A percentile compares a stretch with the other conserved stretches of the same genome.
phyloP scores from a whole-genome alignment of 805 yeast genomes.

The Grigorovia jiainica region DNA sequence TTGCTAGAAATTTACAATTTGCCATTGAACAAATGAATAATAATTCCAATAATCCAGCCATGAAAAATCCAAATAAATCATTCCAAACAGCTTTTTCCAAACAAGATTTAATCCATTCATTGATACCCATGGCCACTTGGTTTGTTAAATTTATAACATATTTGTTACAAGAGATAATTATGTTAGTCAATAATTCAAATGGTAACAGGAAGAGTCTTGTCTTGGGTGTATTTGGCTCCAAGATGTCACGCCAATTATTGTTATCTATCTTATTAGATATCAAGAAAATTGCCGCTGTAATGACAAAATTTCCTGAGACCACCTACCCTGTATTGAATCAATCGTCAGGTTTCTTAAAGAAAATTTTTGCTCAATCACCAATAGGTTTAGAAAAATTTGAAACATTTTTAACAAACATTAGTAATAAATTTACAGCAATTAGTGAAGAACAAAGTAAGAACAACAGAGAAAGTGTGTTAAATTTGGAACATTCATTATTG shows the following conservation, averaged over 20 bases:
- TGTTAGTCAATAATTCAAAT: slow-evolving; percentile 28
- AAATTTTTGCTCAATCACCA: slow-evolving; percentile 36
- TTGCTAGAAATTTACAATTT: slow-evolving; percentile 28
- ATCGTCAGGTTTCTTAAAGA: slow-evolving; percentile 24
- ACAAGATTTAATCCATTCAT: slow-evolving; percentile 52
- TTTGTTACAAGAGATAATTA: slow-evolving; percentile 61
- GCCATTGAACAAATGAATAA: slow-evolving; percentile 28
- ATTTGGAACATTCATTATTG: slow-evolving; percentile 33
- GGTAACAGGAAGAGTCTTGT: slow-evolving; percentile 34
- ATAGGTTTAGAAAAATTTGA: slow-evolving; percentile 49
- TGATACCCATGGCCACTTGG: slow-evolving; percentile 82
- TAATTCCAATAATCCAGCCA: slow-evolving; percentile 6
- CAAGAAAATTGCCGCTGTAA: slow-evolving; percentile 46
- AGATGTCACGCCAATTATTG: slow-evolving; percentile 60
- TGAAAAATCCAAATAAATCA: slow-evolving; percentile 31
- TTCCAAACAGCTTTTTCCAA: slow-evolving; percentile 46
- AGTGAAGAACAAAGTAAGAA: slow-evolving; percentile 23
- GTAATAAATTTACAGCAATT: slow-evolving; percentile 21
- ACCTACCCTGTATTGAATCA: slow-evolving; percentile 31
- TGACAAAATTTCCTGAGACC: slow-evolving; percentile 48
- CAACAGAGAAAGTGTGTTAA: slow-evolving; percentile 4
- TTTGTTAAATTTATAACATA: slow-evolving; percentile 67
- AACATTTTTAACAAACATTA: slow-evolving; percentile 52
- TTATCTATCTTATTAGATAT: slow-evolving; percentile 59
- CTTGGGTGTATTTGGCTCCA: slow-evolving; percentile 52